These are phyloP conservation scores for Dioszegia aurantiaca DNA, from an alignment of 768 basidiomycete genomes.

Conservation along the genomic window DNA sequence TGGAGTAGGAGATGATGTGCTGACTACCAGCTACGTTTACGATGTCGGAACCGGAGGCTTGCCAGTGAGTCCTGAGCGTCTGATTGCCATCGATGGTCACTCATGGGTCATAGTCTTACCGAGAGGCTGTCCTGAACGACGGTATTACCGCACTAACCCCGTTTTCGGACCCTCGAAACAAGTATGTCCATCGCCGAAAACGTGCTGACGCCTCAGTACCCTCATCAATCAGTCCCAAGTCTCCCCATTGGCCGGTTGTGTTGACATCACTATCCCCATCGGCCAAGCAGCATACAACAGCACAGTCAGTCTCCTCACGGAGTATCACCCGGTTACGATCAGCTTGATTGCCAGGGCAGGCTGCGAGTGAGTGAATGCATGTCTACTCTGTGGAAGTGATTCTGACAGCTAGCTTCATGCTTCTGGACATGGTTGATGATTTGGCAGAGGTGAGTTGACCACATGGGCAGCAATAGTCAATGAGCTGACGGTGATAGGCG, in stretches of 20 bases:
- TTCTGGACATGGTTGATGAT: conserved; percentile 15
- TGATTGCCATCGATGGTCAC: neutral
- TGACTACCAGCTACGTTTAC: conserved; percentile 16
- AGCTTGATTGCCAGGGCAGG: conserved; percentile 18
- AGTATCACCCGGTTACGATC: conserved; percentile 27
- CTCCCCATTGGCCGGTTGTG: conserved; percentile 18
- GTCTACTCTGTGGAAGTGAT: too few species aligned
- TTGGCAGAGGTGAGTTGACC: conserved; percentile 18
- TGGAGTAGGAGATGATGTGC: neutral
- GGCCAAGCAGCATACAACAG: conserved; percentile 43
- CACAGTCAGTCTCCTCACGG: conserved; percentile 23
- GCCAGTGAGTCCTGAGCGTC: conserved; percentile 6
- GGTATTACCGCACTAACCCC: neutral
- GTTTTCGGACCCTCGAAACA: conserved; percentile 4
- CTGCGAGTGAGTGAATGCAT: conserved; percentile 20
- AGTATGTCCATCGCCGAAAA: conserved; percentile 1
- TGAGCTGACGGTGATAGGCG: conserved; percentile 5
- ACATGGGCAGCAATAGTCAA: too few species aligned
- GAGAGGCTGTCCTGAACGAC: conserved; percentile 19
- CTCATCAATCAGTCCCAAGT: conserved; percentile 8
- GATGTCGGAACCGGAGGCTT: conserved; percentile 22
- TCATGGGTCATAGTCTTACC: conserved; percentile 6
- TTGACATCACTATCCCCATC: conserved; percentile 33
- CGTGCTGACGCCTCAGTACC: conserved; percentile 2
- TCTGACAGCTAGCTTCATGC: conserved; percentile 19